These are phyloP conservation scores for Xylariaceae sp. DNA, from an alignment of 2,329 filamentous ascomycete genomes.

Conservation along the genomic window DNA sequence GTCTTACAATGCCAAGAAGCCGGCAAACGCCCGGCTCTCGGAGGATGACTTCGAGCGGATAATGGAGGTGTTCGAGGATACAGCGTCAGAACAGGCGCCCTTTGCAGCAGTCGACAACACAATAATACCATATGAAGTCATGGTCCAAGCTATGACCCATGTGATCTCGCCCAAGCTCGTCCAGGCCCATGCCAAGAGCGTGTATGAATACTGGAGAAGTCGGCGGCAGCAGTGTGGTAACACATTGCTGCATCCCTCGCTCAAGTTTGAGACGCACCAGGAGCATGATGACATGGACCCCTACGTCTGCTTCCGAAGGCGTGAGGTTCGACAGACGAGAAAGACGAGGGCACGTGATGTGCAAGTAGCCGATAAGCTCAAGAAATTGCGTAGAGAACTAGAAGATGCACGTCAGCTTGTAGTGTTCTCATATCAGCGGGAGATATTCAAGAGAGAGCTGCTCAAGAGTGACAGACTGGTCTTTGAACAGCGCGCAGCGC, in stretches of 20 bases:
- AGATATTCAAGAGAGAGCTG: slow-evolving; percentile 76
- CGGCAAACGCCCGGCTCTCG: slow-evolving; percentile 66
- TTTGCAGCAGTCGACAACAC: slow-evolving; percentile 90
- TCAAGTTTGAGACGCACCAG: slow-evolving; percentile 93
- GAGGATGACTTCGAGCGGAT: slow-evolving; percentile 93
- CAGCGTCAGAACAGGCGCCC: slow-evolving; percentile 79
- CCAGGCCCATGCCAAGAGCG: slow-evolving; percentile 66
- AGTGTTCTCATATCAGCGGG: slow-evolving; percentile 75
- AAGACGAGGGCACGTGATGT: slow-evolving; percentile 94
- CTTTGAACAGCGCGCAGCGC: slow-evolving; percentile 78
- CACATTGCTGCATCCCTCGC: slow-evolving; percentile 70
- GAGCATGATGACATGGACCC: slow-evolving; percentile 96
- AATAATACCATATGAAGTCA: slow-evolving; percentile 74
- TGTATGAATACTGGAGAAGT: slow-evolving; percentile 89
- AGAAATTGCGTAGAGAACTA: slow-evolving; percentile 85
- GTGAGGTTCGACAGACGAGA: slow-evolving; percentile 89
- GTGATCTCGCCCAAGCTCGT: slow-evolving; percentile 53
- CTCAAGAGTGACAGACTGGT: slow-evolving; percentile 74
- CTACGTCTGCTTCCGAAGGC: slow-evolving; percentile 95
- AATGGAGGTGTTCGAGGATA: slow-evolving; percentile 94
- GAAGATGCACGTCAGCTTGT: slow-evolving; percentile 86
- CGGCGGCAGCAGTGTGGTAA: slow-evolving; percentile 69
- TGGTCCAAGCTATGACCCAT: slow-evolving; percentile 67
- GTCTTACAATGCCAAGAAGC: slow-evolving; percentile 77
- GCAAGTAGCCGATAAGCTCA: slow-evolving; percentile 92